Percentiles rank a stretch among this genome's conserved stretches.
These are phyloP conservation scores for Excoecaria cochinchinensis DNA, from an alignment of 345 rosid species.

Conservation along the genomic window DNA sequence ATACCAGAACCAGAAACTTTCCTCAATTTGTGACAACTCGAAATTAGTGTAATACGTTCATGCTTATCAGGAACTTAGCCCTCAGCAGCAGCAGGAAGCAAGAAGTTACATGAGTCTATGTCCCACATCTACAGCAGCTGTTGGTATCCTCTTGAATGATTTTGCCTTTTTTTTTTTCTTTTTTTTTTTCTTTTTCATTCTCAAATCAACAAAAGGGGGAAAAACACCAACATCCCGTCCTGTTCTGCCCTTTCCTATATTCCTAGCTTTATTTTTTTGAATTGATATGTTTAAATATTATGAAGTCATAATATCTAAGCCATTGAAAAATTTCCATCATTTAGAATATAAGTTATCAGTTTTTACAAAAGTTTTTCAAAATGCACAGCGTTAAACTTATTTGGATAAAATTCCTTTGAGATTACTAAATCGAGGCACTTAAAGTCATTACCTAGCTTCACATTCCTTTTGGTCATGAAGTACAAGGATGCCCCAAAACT, in stretches of 20 bases:
- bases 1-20: background rate
- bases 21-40: background rate
- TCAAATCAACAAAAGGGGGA: background rate
- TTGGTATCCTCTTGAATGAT: background rate
- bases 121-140: background rate
- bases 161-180: background rate
- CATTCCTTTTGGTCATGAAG: slow-evolving; percentile 80
- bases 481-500: slow-evolving; percentile 93
- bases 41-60: background rate
- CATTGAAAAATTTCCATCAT: background rate
- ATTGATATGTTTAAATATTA: background rate
- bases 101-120: background rate
- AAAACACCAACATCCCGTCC: background rate
- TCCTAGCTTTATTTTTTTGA: background rate
- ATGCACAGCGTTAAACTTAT: background rate
- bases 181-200: background rate
- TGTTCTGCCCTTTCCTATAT: background rate
- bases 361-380: background rate
- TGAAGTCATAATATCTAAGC: background rate
- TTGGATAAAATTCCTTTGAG: background rate
- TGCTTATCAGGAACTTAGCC: background rate
- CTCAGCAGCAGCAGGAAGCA: background rate
- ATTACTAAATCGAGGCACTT: background rate
- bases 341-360: background rate
- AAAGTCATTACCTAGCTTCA: slow-evolving; percentile 66